Evolutionary conservation across 2,329 filamentous ascomycete species (phyloP).

Genomic region (Periconia sp.): DNA sequence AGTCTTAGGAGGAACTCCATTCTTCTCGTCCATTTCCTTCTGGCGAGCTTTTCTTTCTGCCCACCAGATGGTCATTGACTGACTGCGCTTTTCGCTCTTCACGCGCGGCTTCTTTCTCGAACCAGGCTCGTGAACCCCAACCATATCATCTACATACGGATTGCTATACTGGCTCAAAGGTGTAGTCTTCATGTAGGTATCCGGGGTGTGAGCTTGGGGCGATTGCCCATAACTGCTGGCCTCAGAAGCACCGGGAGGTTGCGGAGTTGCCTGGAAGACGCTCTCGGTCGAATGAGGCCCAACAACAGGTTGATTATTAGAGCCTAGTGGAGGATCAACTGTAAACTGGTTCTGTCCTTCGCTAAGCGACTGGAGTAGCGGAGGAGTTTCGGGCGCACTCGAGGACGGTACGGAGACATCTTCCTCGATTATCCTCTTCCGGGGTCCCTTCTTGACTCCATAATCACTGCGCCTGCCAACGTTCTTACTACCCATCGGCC

Average conservation of each 20-base stretch:
- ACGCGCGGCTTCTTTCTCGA: constrained; percentile 46
- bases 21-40: constrained; percentile 40
- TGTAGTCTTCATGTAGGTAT: constrained; percentile 43
- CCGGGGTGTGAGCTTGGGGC: constrained; percentile 33
- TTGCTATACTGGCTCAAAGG: constrained; percentile 41
- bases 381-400: constrained; percentile 30
- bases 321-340: constrained; percentile 34
- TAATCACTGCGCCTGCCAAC: constrained; percentile 53
- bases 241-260: constrained; percentile 31
- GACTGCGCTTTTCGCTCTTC: constrained; percentile 52
- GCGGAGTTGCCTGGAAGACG: constrained; percentile 44
- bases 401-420: constrained; percentile 25
- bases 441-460: constrained; percentile 57
- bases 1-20: constrained; percentile 25
- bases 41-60: constrained; percentile 50
- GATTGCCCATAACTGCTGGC: constrained; percentile 19
- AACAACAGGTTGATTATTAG: constrained; percentile 20
- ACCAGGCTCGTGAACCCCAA: constrained; percentile 23
- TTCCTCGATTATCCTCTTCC: constrained; percentile 41
- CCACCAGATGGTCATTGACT: constrained; percentile 56
- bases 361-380: constrained; percentile 42
- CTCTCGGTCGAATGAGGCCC: constrained; percentile 38
- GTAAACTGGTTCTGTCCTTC: constrained; percentile 46
- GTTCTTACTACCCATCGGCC: constrained; percentile 56
- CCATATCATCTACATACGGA: constrained; percentile 32